phyloP scores from a whole-genome alignment of 805 yeast genomes.

The Ogataea pilisensis region DNA sequence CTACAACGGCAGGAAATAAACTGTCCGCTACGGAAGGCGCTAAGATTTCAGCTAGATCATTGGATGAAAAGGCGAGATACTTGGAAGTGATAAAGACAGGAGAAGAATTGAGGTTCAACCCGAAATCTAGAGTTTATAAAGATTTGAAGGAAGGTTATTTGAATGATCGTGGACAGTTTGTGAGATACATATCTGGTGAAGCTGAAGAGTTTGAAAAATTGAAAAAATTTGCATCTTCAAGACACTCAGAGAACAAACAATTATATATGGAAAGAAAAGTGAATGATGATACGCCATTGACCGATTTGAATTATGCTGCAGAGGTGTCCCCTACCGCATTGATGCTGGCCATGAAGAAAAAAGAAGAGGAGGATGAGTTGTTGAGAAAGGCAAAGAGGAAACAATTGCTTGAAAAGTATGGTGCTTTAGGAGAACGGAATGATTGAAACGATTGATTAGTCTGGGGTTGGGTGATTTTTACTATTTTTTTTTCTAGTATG shows the following conservation, averaged over 20 bases:
- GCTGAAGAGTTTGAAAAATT: conserved; percentile 48
- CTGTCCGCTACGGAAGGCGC: conserved; percentile 13
- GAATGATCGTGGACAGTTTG: conserved; percentile 44
- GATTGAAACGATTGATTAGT: too few species aligned
- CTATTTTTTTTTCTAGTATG: neutral
- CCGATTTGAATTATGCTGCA: conserved; percentile 24
- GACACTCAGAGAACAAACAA: conserved; percentile 17
- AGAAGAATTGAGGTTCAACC: conserved; percentile 46
- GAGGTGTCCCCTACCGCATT: conserved; percentile 48
- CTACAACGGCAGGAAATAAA: conserved; percentile 5
- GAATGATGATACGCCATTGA: conserved; percentile 12
- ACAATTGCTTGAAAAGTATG: conserved; percentile 37
- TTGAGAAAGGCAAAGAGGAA: conserved; percentile 29
- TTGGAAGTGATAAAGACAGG: conserved; percentile 44
- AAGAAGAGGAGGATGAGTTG: conserved; percentile 27
- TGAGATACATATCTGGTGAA: conserved; percentile 51
- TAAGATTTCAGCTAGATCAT: conserved; percentile 49
- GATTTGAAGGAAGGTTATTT: conserved; percentile 31
- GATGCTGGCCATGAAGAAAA: conserved; percentile 32
- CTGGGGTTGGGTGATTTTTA: too few species aligned
- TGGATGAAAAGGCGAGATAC: conserved; percentile 77
- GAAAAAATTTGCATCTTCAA: conserved; percentile 39
- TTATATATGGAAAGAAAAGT: conserved; percentile 13
- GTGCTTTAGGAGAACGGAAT: conserved; percentile 17
- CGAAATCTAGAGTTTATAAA: conserved; percentile 43